Conservation (phyloP, 2,329 filamentous ascomycete species). For the Huntiella bhutanensis region DNA sequence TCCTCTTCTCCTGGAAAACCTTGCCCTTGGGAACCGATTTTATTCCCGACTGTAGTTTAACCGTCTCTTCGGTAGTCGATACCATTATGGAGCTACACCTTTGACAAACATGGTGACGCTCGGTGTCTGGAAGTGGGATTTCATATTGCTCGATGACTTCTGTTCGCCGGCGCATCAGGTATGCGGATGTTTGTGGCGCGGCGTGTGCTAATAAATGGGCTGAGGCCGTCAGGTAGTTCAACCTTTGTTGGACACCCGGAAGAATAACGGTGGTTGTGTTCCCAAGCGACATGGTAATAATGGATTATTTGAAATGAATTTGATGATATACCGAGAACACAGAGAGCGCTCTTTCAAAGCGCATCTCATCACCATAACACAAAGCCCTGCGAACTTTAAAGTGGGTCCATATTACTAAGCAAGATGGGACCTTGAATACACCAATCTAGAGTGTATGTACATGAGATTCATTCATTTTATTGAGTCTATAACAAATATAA, state of each 20-base stretch:
- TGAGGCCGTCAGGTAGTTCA: constrained; percentile 30
- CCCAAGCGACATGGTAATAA: no score
- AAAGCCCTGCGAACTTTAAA: not conserved
- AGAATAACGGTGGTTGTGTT: not conserved
- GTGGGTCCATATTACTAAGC: constrained; percentile 1
- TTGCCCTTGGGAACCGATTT: not conserved
- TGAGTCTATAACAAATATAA: constrained; percentile 5
- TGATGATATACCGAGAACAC: no score
- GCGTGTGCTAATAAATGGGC: constrained; percentile 34
- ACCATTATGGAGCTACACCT: constrained; percentile 44
- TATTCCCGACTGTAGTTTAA: constrained; percentile 10
- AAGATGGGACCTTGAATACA: not conserved
- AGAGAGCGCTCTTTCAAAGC: no score
- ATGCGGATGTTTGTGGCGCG: constrained; percentile 38
- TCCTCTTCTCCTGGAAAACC: no score
- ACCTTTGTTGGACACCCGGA: constrained; percentile 6
- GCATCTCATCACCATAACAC: no score
- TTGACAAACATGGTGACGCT: constrained; percentile 35
- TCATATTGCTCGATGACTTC: constrained; percentile 29
- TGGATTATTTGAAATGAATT: no score
- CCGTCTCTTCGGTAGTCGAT: constrained; percentile 24
- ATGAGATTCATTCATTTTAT: not conserved
- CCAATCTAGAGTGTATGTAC: not conserved
- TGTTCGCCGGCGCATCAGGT: constrained; percentile 36
- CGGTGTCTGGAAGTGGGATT: constrained; percentile 25